A percentile compares a stretch with the other conserved stretches of the same genome.
Evolutionary conservation across 805 yeast genomes (phyloP).

Genomic region (Myxozyma vanderwaltii): DNA sequence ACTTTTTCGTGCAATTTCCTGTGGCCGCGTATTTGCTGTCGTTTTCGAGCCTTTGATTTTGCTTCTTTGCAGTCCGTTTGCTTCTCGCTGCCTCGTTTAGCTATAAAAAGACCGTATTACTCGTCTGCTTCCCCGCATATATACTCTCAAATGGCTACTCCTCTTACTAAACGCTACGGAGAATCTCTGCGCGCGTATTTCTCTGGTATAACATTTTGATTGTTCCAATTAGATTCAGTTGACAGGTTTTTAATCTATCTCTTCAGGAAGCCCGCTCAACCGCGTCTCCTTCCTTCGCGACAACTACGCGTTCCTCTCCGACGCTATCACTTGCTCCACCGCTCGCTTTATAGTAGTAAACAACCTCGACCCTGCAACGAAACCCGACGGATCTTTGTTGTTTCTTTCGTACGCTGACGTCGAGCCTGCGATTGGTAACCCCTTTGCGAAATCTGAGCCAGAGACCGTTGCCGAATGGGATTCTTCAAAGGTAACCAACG

Average conservation of each 20-base stretch:
- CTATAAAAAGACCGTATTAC: background rate
- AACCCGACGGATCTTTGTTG: constrained; percentile 35
- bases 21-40: background rate
- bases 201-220: constrained; percentile 23
- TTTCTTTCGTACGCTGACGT: constrained; percentile 44
- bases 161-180: constrained; percentile 35
- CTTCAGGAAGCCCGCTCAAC: constrained; percentile 57
- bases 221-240: background rate
- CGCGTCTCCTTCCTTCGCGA: constrained; percentile 66
- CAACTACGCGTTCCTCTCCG: constrained; percentile 53
- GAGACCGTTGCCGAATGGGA: constrained; percentile 43
- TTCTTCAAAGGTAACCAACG: constrained; percentile 39
- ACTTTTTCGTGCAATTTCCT: background rate
- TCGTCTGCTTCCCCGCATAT: constrained; percentile 15
- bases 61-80: no score
- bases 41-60: background rate
- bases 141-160: constrained; percentile 23
- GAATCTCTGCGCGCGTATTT: constrained; percentile 29
- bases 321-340: constrained; percentile 50
- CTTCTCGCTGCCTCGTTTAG: background rate
- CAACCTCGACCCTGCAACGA: constrained; percentile 35
- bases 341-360: constrained; percentile 54
- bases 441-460: constrained; percentile 38
- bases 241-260: constrained; percentile 35
- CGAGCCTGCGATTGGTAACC: constrained; percentile 43